Evolutionary conservation across 805 yeast species (phyloP).

Genomic region (Saccharomycopsis oosterbeekiorum): DNA sequence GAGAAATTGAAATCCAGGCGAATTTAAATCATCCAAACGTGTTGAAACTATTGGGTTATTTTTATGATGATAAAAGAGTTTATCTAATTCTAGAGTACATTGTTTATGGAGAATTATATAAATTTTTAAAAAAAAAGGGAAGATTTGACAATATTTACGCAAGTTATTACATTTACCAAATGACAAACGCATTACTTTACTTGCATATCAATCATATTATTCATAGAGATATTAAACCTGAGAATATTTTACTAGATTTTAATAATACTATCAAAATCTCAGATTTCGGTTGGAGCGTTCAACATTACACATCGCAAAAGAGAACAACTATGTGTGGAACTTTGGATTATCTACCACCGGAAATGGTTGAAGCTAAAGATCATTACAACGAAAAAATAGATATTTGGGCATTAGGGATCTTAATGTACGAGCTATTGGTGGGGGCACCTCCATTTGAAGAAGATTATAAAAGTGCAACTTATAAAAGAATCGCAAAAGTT

Average conservation of each 20-base stretch:
- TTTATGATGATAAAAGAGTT: conserved; percentile 71
- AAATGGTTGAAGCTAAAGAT: conserved; percentile 75
- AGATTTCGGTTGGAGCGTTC: conserved; percentile 95
- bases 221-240: conserved; percentile 92
- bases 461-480: conserved; percentile 64
- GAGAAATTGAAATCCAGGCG: conserved; percentile 89
- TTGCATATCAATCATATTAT: conserved; percentile 73
- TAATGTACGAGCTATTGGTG: conserved; percentile 75
- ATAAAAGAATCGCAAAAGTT: conserved; percentile 66
- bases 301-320: conserved; percentile 40
- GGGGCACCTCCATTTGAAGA: conserved; percentile 94
- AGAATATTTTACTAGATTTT: conserved; percentile 71
- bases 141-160: conserved; percentile 68
- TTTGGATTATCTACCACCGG: conserved; percentile 89
- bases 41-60: conserved; percentile 74
- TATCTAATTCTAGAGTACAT: conserved; percentile 80
- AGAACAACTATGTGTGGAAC: conserved; percentile 91
- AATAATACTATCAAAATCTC: conserved; percentile 74
- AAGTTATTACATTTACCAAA: conserved; percentile 70
- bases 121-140: conserved; percentile 52
- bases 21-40: conserved; percentile 70
- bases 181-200: conserved; percentile 68
- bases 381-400: conserved; percentile 69
- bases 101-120: conserved; percentile 78
- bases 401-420: conserved; percentile 86